Evolutionary conservation across 176 grass and related monocot genomes (phyloP).

Genomic region (Avena atlantica): DNA sequence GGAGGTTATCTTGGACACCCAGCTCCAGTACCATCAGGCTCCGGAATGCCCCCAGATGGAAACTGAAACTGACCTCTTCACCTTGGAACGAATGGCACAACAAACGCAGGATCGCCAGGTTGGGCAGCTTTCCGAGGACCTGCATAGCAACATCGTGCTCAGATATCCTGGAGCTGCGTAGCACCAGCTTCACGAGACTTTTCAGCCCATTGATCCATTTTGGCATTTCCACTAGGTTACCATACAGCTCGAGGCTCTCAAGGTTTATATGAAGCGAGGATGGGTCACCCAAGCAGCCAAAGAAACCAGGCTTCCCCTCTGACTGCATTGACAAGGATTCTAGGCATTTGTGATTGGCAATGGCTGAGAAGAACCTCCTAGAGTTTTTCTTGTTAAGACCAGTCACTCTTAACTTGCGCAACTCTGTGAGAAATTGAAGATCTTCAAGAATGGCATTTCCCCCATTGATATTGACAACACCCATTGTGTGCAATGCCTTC

Average conservation of each 20-base stretch:
- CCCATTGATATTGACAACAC: not conserved
- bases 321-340: not conserved
- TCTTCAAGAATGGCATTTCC: conserved; percentile 1
- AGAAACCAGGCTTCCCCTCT: not conserved
- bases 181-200: not conserved
- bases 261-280: not conserved
- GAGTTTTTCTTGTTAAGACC: not conserved
- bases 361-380: not conserved
- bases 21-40: not conserved
- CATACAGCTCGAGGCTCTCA: not conserved
- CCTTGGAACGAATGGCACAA: accelerated
- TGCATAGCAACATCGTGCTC: not conserved
- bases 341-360: not conserved
- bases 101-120: not conserved
- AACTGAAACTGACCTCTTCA: not conserved
- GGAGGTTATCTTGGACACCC: accelerated
- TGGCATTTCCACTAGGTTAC: not conserved
- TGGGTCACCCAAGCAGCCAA: not conserved
- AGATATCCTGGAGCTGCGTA: accelerated
- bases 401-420: not conserved
- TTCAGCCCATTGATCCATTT: not conserved
- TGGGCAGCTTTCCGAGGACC: not conserved
- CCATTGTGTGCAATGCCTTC: conserved; percentile 1
- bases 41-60: not conserved
- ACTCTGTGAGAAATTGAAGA: not conserved